Conservation (phyloP, 1,284 basidiomycete species). For the Cryptococcus amylolentus region DNA sequence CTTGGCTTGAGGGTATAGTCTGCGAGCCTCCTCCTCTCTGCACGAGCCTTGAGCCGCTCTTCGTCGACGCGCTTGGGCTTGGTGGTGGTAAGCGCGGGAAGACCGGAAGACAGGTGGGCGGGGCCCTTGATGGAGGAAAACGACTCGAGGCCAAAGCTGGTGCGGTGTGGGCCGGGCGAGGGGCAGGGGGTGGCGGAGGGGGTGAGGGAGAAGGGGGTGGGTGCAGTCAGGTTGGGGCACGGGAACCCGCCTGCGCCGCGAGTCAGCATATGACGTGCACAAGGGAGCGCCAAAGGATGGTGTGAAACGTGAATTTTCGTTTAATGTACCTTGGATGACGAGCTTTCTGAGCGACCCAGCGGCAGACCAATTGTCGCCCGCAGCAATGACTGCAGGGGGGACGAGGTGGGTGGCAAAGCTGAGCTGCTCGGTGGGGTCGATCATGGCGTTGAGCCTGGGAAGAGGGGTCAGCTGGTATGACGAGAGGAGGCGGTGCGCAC, state of each 20-base stretch:
- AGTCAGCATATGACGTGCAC: not conserved
- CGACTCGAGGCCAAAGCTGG: constrained; percentile 12
- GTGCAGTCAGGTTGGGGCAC: constrained; percentile 37
- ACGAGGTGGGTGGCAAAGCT: constrained; percentile 39
- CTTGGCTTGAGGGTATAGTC: constrained; percentile 35
- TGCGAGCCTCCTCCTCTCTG: constrained; percentile 28
- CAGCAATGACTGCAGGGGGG: constrained; percentile 38
- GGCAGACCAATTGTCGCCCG: constrained; percentile 33
- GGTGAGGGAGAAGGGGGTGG: constrained; percentile 37
- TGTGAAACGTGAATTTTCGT: not conserved
- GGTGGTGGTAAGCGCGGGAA: constrained; percentile 24
- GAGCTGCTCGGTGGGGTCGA: constrained; percentile 28
- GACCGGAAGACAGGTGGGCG: constrained; percentile 8
- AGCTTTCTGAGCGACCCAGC: constrained; percentile 25
- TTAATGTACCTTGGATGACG: constrained; percentile 31
- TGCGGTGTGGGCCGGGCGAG: constrained; percentile 24
- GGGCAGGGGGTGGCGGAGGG: constrained; percentile 32
- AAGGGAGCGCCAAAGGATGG: not conserved
- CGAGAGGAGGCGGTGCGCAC: constrained; percentile 3
- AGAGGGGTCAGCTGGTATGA: not conserved
- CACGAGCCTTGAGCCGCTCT: constrained; percentile 19
- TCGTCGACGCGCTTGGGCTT: constrained; percentile 25
- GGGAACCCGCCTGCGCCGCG: constrained; percentile 32
- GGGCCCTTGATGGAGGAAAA: not conserved
- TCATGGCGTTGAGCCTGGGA: constrained; percentile 29